Evolutionary conservation across 306 rosid genomes (phyloP), one percentile per base, ranked within the genome.

Genomic region (Lathyrus tuberosus): DNA sequence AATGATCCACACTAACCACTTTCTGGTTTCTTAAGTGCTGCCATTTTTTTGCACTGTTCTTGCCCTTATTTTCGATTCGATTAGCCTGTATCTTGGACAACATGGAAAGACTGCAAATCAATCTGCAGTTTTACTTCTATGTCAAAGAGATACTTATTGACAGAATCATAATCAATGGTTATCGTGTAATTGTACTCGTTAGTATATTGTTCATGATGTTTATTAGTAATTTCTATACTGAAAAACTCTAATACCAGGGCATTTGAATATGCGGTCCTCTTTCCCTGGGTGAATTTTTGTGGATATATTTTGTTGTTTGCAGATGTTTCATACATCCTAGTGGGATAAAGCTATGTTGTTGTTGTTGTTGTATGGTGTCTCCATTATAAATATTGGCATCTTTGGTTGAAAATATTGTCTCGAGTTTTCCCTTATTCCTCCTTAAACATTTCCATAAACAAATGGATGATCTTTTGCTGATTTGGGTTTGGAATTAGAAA

Each of bases 281-380:
- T 31, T 31, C 35, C 35, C 35, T 5, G 7, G 35, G 35, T 31
- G 6, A 31, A 31, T 4, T 31, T 31, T 31, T 31, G 7, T 31
- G 35, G 5, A 31, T 31, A 5, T 33, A 33, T 33, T 33, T 33
- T 49, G 65, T 44, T 31, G 8, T 46, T 65, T 41, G 43, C 20
- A 48, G 22, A 33, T 59, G 70, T 10, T 80, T 71, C 15, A 46
- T 30, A 15, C 41, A 11, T 54, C 14, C 61, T 48, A n/a, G n/a
- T n/a, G n/a, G n/a, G n/a, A n/a, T n/a, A n/a, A n/a, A n/a, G n/a
- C n/a, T n/a, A n/a, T n/a, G n/a, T n/a, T n/a, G n/a, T n/a, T n/a
- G n/a, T 3, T 26, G 30, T 26, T 26, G 4, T 76, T 95, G 69
- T 95, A 97, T 38, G 97, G 99, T 47, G 96, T 91, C 24, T 95